phyloP scores from a whole-genome alignment of 1,284 basidiomycete genomes.

The Ceratobasidium sp. region DNA sequence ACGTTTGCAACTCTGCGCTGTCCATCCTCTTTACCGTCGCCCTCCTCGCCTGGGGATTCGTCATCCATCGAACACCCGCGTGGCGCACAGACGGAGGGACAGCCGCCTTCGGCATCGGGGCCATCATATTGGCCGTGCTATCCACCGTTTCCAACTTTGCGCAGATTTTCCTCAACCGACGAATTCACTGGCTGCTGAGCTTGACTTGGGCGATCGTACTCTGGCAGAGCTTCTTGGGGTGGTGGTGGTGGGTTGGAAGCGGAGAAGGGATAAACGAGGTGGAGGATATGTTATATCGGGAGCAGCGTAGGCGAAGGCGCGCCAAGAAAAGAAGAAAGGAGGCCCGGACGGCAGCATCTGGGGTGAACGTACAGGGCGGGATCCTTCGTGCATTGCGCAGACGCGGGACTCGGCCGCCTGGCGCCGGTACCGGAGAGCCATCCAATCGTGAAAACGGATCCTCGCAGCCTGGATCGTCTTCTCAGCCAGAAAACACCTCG shows the following conservation, averaged over 20 bases:
- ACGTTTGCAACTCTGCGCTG: constrained; percentile 95
- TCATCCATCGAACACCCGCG: constrained; percentile 89
- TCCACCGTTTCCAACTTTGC: constrained; percentile 87
- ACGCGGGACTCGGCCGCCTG: constrained; percentile 33
- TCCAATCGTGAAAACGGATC: constrained; percentile 42
- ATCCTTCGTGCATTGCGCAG: constrained; percentile 5
- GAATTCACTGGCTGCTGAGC: constrained; percentile 80
- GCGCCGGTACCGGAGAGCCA: neutral
- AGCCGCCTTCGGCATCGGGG: constrained; percentile 89
- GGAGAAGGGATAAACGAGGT: constrained; percentile 76
- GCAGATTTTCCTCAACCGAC: constrained; percentile 85
- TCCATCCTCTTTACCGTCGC: constrained; percentile 92
- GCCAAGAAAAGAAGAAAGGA: constrained; percentile 56
- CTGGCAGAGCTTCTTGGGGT: constrained; percentile 88
- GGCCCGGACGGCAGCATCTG: constrained; percentile 53
- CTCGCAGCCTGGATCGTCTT: constrained; percentile 39
- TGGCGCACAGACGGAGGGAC: constrained; percentile 98
- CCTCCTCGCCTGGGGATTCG: constrained; percentile 92
- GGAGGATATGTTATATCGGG: constrained; percentile 72
- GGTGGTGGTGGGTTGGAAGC: constrained; percentile 99
- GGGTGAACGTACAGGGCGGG: constrained; percentile 21
- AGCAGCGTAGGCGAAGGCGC: constrained; percentile 61
- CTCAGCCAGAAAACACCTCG: constrained; percentile 37
- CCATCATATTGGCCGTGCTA: constrained; percentile 78
- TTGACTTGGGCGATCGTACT: constrained; percentile 88